phyloP scores from a whole-genome alignment of 108 stramenopile species.

The Skeletonema potamos region DNA sequence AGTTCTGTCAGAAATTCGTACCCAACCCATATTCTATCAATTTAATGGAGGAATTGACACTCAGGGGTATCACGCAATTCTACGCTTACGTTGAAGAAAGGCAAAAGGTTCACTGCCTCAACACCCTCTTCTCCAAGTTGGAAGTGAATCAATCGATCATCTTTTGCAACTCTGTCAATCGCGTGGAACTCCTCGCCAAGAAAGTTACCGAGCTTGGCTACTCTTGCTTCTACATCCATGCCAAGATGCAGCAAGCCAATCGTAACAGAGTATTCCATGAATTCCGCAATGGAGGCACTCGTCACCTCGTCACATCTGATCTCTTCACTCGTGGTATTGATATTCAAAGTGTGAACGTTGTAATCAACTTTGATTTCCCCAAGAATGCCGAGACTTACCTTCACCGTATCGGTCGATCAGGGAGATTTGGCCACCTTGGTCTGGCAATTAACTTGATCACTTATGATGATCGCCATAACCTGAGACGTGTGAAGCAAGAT shows the following conservation, averaged over 20 bases:
- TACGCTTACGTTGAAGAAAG: conserved; percentile 99
- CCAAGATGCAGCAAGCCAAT: conserved; percentile 98
- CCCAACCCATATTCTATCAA: conserved; percentile 95
- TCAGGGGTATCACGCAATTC: conserved; percentile 97
- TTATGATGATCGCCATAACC: conserved; percentile 83
- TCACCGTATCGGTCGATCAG: conserved; percentile 98
- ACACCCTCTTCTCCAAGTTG: conserved; percentile 96
- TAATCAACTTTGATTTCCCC: conserved; percentile 99
- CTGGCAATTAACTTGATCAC: conserved; percentile 99
- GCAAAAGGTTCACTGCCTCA: conserved; percentile 98
- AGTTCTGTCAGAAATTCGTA: conserved; percentile 93
- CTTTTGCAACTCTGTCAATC: conserved; percentile 99
- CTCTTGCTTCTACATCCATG: conserved; percentile 99
- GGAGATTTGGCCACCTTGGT: conserved; percentile 98
- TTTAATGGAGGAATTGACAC: conserved; percentile 99
- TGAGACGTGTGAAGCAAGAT: conserved; percentile 93
- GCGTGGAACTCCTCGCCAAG: conserved; percentile 97
- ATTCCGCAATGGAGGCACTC: conserved; percentile 96
- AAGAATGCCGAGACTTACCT: conserved; percentile 98
- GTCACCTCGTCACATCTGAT: conserved; percentile 97
- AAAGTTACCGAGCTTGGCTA: conserved; percentile 99
- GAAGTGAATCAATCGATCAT: conserved; percentile 99
- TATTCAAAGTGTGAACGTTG: conserved; percentile 98
- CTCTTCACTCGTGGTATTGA: conserved; percentile 99
- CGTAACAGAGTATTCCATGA: conserved; percentile 99